These are phyloP conservation scores for Aspergillus sp. DNA, from an alignment of 2,329 filamentous ascomycete genomes.

Conservation along the genomic window DNA sequence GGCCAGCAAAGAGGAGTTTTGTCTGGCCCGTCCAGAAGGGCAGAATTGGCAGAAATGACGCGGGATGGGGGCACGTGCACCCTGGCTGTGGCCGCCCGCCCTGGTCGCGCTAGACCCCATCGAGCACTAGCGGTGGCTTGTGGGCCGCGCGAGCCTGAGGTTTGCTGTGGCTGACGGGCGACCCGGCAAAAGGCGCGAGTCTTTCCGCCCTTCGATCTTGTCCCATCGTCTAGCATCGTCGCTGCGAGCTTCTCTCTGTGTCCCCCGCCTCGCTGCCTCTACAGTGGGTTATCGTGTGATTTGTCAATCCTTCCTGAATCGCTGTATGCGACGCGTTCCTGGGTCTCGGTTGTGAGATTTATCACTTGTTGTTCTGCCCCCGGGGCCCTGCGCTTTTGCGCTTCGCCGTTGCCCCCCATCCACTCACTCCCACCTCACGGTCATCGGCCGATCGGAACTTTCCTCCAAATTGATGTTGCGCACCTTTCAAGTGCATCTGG, in stretches of 20 bases:
- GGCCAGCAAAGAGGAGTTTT: neutral
- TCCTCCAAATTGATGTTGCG: slow-evolving; percentile 14
- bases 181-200: slow-evolving; percentile 1
- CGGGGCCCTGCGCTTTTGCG: slow-evolving; percentile 10
- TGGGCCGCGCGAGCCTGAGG: neutral
- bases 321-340: slow-evolving; percentile 16
- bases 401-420: slow-evolving; percentile 1
- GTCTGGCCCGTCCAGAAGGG: neutral
- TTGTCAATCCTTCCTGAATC: neutral
- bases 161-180: slow-evolving; percentile 8
- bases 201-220: slow-evolving; percentile 11
- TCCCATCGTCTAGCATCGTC: neutral
- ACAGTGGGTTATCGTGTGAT: neutral
- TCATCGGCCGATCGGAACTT: neutral
- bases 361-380: neutral
- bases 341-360: neutral
- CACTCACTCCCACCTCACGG: slow-evolving; percentile 21
- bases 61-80: slow-evolving; percentile 7
- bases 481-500: neutral
- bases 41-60: slow-evolving; percentile 2
- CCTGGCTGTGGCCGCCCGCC: too few species aligned
- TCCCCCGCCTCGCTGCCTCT: neutral
- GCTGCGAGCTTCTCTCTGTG: neutral
- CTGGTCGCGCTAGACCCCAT: slow-evolving; percentile 6
- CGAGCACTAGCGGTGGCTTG: slow-evolving; percentile 11